Evolutionary conservation across 177 flowering plant species (phyloP).

Genomic region (Tripterygium wilfordii): DNA sequence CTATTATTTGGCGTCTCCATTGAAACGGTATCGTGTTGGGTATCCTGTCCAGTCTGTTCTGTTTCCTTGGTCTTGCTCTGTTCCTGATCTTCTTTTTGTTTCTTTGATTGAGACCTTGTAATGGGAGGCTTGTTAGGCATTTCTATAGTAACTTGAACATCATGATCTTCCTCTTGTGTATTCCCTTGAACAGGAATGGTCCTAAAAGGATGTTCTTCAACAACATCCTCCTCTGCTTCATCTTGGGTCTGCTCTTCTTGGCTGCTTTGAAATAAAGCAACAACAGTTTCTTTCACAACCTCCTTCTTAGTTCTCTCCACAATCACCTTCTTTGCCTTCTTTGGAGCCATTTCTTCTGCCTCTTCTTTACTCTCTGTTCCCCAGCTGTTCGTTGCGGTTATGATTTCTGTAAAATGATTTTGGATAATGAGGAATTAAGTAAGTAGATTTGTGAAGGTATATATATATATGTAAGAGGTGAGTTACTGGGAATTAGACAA

Average conservation of each 20-base stretch:
- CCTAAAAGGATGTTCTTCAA: background rate
- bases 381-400: no score
- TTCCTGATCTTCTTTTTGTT: constrained; percentile 3
- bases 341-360: constrained; percentile 31
- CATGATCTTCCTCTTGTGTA: background rate
- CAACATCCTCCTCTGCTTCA: background rate
- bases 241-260: background rate
- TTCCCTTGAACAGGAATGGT: constrained; percentile 8
- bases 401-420: background rate
- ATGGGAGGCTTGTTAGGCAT: background rate
- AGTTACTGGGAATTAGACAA: constrained; percentile 1
- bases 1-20: constrained; percentile 6
- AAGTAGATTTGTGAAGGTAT: background rate
- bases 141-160: background rate
- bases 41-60: no score
- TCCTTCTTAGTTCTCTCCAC: constrained; percentile 19
- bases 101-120: background rate
- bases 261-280: constrained; percentile 10
- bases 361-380: background rate
- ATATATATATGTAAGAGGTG: background rate
- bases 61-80: no score
- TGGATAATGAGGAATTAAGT: background rate
- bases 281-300: constrained; percentile 24
- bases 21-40: no score
- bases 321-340: constrained; percentile 16